Evolutionary conservation across 179 eudicot genomes (phyloP).

Genomic region (Nepenthes alata): DNA sequence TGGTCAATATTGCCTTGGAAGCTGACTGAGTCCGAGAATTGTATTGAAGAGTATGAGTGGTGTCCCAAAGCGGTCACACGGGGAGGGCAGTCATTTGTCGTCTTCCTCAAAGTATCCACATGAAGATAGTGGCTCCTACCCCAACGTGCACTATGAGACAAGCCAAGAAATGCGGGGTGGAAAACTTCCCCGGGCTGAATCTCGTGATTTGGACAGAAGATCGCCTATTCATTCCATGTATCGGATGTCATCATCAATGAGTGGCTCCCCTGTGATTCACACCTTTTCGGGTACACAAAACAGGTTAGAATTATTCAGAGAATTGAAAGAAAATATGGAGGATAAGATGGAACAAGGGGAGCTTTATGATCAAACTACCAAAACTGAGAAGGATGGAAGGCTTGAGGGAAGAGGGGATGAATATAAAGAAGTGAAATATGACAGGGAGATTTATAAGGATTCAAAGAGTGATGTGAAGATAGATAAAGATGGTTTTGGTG

Average conservation of each 20-base stretch:
- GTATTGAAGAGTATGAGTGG: not conserved
- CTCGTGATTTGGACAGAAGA: slow-evolving; percentile 22
- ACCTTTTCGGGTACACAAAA: slow-evolving; percentile 16
- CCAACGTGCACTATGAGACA: not conserved
- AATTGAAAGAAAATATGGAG: slow-evolving; percentile 30
- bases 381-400: slow-evolving; percentile 23
- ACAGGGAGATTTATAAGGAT: slow-evolving; percentile 34
- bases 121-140: slow-evolving; percentile 2
- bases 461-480: slow-evolving; percentile 39
- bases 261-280: slow-evolving; percentile 21
- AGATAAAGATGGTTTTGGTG: slow-evolving; percentile 47
- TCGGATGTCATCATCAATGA: slow-evolving; percentile 20
- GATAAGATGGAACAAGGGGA: slow-evolving; percentile 27
- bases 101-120: not conserved
- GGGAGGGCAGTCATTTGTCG: slow-evolving; percentile 8
- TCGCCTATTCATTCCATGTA: slow-evolving; percentile 26
- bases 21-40: not conserved
- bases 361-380: slow-evolving; percentile 20
- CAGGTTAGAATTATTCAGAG: slow-evolving; percentile 23
- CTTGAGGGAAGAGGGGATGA: slow-evolving; percentile 33
- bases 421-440: slow-evolving; percentile 43
- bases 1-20: no score
- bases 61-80: slow-evolving; percentile 2
- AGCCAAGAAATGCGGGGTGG: slow-evolving; percentile 25
- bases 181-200: slow-evolving; percentile 24